These are phyloP conservation scores for Microbotryum violaceum DNA, from an alignment of 1,284 basidiomycete genomes.

Conservation along the genomic window DNA sequence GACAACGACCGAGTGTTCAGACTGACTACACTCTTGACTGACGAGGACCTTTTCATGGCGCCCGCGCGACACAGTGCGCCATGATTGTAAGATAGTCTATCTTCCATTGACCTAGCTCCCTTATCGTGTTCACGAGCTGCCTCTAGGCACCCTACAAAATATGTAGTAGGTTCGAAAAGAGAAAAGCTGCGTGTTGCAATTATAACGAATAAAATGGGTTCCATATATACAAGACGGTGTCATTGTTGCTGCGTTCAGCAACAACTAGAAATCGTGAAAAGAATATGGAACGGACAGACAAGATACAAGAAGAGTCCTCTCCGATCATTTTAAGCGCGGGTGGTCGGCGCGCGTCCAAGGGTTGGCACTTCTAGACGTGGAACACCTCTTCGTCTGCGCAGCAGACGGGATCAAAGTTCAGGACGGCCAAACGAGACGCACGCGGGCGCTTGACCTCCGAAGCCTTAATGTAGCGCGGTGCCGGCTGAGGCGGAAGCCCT, in stretches of 20 bases:
- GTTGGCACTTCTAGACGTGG: slow-evolving; percentile 15
- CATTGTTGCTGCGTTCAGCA: background rate
- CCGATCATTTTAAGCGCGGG: background rate
- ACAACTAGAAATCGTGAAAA: background rate
- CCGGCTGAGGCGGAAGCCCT: background rate
- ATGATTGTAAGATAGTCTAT: too few relatives aligned
- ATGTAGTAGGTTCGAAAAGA: too few relatives aligned
- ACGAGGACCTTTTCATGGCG: too few relatives aligned
- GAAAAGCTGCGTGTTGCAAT: background rate
- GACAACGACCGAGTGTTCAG: too few relatives aligned
- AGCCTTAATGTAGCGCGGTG: slow-evolving; percentile 18
- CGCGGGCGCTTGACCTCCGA: slow-evolving; percentile 17
- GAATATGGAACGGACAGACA: background rate
- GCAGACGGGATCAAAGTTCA: slow-evolving; percentile 25
- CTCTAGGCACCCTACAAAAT: too few relatives aligned
- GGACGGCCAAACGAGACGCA: slow-evolving; percentile 10
- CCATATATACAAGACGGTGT: background rate
- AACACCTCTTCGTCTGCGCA: slow-evolving; percentile 22
- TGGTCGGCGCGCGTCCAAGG: background rate
- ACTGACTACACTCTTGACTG: too few relatives aligned
- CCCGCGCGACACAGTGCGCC: too few relatives aligned
- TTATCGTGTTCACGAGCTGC: too few relatives aligned
- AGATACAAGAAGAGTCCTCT: background rate
- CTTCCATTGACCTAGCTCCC: too few relatives aligned
- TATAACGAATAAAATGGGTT: background rate